Evolutionary conservation across 1,139 yeast genomes (phyloP).

Genomic region (Taiozyma sp.): DNA sequence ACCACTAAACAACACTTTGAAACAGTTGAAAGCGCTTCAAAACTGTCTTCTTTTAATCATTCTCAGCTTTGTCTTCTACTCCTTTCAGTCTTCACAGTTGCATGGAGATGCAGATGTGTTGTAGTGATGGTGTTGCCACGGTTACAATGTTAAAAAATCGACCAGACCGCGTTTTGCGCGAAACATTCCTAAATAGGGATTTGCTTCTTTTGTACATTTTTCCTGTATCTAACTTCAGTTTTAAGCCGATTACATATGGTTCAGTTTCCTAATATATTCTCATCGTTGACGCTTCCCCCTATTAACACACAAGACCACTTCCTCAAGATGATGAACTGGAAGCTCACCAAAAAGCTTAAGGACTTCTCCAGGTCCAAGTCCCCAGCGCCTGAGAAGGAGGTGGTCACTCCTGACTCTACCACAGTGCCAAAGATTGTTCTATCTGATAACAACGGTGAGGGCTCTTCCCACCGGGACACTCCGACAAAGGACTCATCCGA

Average conservation of each 20-base stretch:
- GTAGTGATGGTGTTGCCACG: neutral
- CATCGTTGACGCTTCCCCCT: too few species aligned
- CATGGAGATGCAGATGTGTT: neutral
- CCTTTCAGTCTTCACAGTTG: neutral
- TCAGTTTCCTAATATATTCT: too few species aligned
- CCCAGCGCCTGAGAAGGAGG: conserved; percentile 12
- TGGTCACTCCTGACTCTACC: conserved; percentile 2
- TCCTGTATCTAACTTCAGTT: neutral
- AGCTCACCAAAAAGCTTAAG: conserved; percentile 29
- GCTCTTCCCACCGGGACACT: neutral
- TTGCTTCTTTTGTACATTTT: neutral
- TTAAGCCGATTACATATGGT: neutral
- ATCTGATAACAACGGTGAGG: neutral
- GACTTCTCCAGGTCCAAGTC: conserved; percentile 23
- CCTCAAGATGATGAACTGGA: conserved; percentile 27
- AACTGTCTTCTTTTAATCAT: neutral
- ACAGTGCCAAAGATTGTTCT: neutral
- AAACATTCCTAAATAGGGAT: neutral
- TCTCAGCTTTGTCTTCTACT: neutral
- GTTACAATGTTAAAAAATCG: neutral
- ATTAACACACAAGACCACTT: neutral
- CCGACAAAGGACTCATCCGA: neutral
- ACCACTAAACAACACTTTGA: too few species aligned
- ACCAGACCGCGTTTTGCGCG: neutral
- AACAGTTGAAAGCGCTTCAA: too few species aligned